A percentile compares a stretch with the other conserved stretches of the same genome.
phyloP scores from a whole-genome alignment of 192 early-diverging fungal genomes.

The Backusella psychrophila region DNA sequence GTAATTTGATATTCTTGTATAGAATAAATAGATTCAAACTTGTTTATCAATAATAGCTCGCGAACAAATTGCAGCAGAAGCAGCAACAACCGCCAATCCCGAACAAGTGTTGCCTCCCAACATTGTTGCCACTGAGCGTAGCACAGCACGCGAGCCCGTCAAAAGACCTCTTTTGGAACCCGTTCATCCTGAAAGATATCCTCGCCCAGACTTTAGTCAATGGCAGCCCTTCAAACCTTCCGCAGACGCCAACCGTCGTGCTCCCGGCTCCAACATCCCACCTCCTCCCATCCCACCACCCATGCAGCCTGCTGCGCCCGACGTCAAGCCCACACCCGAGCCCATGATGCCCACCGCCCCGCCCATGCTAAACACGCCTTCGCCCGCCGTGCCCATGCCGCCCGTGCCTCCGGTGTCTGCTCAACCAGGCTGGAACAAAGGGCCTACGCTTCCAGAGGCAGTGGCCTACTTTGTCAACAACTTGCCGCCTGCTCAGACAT shows the following conservation, averaged over 20 bases:
- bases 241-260: conserved; percentile 20
- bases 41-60: conserved; percentile 15
- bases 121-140: background rate
- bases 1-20: conserved; percentile 35
- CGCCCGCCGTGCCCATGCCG: background rate
- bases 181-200: conserved; percentile 66
- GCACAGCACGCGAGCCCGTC: background rate
- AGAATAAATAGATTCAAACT: no score
- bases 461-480: conserved; percentile 45
- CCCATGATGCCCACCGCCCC: conserved; percentile 12
- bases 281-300: background rate
- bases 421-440: conserved; percentile 3
- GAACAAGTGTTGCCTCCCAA: background rate
- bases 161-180: conserved; percentile 45
- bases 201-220: conserved; percentile 69
- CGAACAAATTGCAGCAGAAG: conserved; percentile 2
- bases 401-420: background rate
- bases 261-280: background rate
- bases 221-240: conserved; percentile 65
- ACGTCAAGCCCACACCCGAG: conserved; percentile 14
- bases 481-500: conserved; percentile 40
- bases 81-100: background rate
- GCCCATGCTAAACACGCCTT: background rate
- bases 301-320: background rate
- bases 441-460: conserved; percentile 39